Percentiles rank a stretch among this genome's conserved stretches.
These are phyloP conservation scores for Cylindrotheca fusiformis DNA, from an alignment of 108 stramenopile genomes.

Conservation along the genomic window DNA sequence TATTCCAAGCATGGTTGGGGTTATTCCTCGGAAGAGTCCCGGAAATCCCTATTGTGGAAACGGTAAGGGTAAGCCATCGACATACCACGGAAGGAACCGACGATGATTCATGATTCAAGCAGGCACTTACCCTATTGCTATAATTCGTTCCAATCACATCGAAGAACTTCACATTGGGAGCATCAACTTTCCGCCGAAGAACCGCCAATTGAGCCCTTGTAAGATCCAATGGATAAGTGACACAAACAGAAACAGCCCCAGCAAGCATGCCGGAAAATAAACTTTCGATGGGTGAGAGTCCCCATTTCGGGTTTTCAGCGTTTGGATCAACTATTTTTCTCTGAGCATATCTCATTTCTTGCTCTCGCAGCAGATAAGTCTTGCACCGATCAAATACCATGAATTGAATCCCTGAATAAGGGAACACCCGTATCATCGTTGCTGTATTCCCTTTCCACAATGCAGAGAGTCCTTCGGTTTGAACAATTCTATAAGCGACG, in stretches of 20 bases:
- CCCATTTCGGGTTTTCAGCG: constrained; percentile 33
- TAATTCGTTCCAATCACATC: constrained; percentile 42
- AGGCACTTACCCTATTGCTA: constrained; percentile 24
- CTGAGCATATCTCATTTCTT: constrained; percentile 14
- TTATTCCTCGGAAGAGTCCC: constrained; percentile 87
- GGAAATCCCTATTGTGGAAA: constrained; percentile 34
- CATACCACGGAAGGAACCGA: neutral
- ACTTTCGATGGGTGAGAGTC: constrained; percentile 82
- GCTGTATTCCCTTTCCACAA: constrained; percentile 96
- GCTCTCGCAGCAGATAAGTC: constrained; percentile 43
- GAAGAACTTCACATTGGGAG: constrained; percentile 29
- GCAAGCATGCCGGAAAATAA: constrained; percentile 84
- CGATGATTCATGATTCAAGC: neutral
- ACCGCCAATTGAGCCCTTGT: constrained; percentile 95
- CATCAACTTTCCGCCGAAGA: constrained; percentile 37
- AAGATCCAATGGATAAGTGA: constrained; percentile 95
- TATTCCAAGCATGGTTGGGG: constrained; percentile 92
- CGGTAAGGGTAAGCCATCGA: neutral
- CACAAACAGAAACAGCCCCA: constrained; percentile 80
- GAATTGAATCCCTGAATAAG: constrained; percentile 96
- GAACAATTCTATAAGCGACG: constrained; percentile 59
- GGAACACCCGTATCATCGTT: constrained; percentile 95
- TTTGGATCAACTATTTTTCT: constrained; percentile 16
- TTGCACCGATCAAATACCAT: constrained; percentile 94
- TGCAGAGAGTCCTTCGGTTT: constrained; percentile 78